Percentiles rank a stretch among this genome's conserved stretches.
Evolutionary conservation across 225 moss, liverwort and hornwort genomes (phyloP).

Genomic region (Straminergon stramineum): DNA sequence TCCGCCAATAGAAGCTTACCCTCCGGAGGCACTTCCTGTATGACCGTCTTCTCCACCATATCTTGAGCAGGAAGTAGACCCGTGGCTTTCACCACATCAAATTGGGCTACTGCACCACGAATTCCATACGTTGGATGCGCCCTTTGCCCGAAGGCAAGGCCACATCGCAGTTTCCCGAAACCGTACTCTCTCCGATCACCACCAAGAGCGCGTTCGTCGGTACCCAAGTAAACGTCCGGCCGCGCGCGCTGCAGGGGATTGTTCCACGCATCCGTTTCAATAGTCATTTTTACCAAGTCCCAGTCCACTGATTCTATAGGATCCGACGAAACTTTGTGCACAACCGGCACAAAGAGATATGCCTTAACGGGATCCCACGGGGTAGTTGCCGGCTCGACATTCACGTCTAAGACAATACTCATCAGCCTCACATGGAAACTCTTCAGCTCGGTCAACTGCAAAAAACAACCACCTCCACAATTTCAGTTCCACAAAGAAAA

Average conservation of each 20-base stretch:
- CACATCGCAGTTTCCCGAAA: slow-evolving; percentile 81
- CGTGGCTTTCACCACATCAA: slow-evolving; percentile 86
- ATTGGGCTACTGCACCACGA: slow-evolving; percentile 86
- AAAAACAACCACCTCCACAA: slow-evolving; percentile 2
- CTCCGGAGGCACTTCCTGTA: slow-evolving; percentile 69
- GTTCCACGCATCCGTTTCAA: slow-evolving; percentile 73
- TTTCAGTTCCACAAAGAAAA: not conserved
- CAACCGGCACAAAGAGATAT: slow-evolving; percentile 92
- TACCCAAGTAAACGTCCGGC: slow-evolving; percentile 93
- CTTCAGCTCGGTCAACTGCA: slow-evolving; percentile 83
- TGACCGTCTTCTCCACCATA: slow-evolving; percentile 34
- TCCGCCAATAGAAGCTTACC: slow-evolving; percentile 88
- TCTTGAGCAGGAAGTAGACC: slow-evolving; percentile 74
- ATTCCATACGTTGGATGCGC: slow-evolving; percentile 98
- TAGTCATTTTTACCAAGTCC: slow-evolving; percentile 51
- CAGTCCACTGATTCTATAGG: slow-evolving; percentile 62
- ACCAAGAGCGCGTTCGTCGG: slow-evolving; percentile 97
- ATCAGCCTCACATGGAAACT: slow-evolving; percentile 97
- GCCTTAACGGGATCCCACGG: slow-evolving; percentile 99
- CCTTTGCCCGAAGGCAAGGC: slow-evolving; percentile 72
- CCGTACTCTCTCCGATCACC: slow-evolving; percentile 99
- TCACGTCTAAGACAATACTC: slow-evolving; percentile 97
- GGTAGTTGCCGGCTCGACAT: slow-evolving; percentile 88
- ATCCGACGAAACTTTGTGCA: slow-evolving; percentile 26
- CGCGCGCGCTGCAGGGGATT: slow-evolving; percentile 97